phyloP scores from a whole-genome alignment of 2,329 filamentous ascomycete species.

The Scedosporium aurantiacum region DNA sequence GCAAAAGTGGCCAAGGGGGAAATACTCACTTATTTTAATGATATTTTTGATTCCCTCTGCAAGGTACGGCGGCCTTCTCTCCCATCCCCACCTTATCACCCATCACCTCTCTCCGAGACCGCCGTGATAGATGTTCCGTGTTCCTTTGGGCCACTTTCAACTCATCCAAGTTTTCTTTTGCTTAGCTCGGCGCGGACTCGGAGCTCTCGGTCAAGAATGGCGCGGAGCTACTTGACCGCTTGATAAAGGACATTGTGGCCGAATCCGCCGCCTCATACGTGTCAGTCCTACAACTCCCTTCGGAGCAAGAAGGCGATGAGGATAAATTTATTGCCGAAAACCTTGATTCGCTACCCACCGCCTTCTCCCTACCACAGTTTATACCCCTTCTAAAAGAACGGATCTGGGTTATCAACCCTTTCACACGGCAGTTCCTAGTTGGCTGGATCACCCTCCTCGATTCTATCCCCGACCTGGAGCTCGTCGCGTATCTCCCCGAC shows the following conservation, averaged over 20 bases:
- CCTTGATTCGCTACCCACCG: constrained; percentile 55
- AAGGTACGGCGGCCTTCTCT: constrained; percentile 48
- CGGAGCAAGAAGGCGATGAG: constrained; percentile 30
- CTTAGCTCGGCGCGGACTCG: constrained; percentile 82
- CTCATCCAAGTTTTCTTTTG: not conserved
- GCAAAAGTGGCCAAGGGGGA: constrained; percentile 98
- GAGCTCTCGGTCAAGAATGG: constrained; percentile 98
- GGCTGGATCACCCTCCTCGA: constrained; percentile 93
- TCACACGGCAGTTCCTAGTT: constrained; percentile 87
- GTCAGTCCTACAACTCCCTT: constrained; percentile 53
- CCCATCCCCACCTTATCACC: not conserved
- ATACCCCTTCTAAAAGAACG: constrained; percentile 89
- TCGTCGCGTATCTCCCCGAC: constrained; percentile 84
- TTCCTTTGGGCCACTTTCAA: not conserved
- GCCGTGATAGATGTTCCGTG: not conserved
- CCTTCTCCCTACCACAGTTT: constrained; percentile 83
- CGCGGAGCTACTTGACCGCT: constrained; percentile 83
- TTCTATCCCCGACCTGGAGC: constrained; percentile 90
- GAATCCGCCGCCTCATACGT: constrained; percentile 93
- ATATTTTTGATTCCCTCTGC: constrained; percentile 93
- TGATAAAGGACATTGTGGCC: constrained; percentile 92
- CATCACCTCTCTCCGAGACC: not conserved
- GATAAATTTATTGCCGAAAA: constrained; percentile 20
- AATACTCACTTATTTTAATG: constrained; percentile 93
- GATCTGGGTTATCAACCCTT: constrained; percentile 89